Conservation (phyloP, 352 stramenopile genomes). For the Pythium folliculosum region DNA sequence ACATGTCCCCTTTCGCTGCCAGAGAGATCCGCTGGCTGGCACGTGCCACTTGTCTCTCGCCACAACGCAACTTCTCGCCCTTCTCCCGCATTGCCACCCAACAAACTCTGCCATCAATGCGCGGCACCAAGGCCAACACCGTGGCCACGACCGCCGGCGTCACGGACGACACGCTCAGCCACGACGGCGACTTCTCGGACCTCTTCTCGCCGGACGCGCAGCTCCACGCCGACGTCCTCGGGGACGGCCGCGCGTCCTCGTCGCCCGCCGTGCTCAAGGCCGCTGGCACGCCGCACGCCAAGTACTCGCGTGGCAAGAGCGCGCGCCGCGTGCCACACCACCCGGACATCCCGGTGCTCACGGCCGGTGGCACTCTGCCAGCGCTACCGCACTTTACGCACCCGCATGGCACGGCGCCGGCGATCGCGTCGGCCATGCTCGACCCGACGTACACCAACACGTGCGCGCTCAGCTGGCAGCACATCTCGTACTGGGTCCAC, state of each 20-base stretch:
- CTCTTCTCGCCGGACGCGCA: conserved; percentile 13
- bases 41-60: conserved; percentile 4
- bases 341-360: conserved; percentile 3
- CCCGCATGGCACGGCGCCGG: neutral
- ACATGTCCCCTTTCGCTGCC: neutral
- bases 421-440: conserved; percentile 21
- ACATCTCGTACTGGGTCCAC: conserved; percentile 34
- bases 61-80: conserved; percentile 8
- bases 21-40: neutral
- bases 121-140: neutral
- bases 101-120: neutral
- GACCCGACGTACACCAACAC: conserved; percentile 26
- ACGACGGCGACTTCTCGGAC: conserved; percentile 5
- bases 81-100: neutral
- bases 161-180: conserved; percentile 16
- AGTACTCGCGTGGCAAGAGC: neutral
- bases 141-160: neutral
- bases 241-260: conserved; percentile 6
- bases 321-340: conserved; percentile 3
- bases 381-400: neutral
- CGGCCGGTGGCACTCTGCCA: no score
- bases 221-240: conserved; percentile 17
- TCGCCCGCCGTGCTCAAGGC: conserved; percentile 11
- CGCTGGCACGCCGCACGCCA: neutral
- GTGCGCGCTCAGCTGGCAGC: conserved; percentile 36